Evolutionary conservation across 768 basidiomycete genomes (phyloP), one percentile per base, ranked within the genome.

Genomic region (Cubamyces lactineus): DNA sequence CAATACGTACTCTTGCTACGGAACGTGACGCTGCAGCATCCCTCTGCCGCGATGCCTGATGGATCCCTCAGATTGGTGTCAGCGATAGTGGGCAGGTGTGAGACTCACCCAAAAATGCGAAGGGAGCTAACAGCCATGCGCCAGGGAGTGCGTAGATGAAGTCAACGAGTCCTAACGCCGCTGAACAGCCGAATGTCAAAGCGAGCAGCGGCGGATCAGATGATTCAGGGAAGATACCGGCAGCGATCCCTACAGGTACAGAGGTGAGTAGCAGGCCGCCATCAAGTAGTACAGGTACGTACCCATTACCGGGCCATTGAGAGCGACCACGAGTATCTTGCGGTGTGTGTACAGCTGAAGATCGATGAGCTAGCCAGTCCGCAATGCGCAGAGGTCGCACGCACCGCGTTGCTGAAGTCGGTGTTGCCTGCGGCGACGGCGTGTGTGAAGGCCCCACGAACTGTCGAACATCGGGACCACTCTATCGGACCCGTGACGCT

Each of bases 221-320:
- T 6, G 34, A 34, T 34, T 4, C 9, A 34, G 34, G 34, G 1
- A 34, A 56, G 53, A 3, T 5, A 85, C 87, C 87, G 61, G 88
- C 86, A 43, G 86, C 82, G 49, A 89, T 89, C 17, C 87, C 87
- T 89, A 48, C 3, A 49, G 16, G 28, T 21, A 38, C 19, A 30
- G 30, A 45, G 5, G 30, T 66, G 46, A 63, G 61, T 56, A 7
- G 12, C 24, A 23, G 7, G n/a, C 21, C 17, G 34, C 21, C 45
- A n/a, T 3, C 43, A 42, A 39, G 24, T 16, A 38, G 30, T 28
- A 23, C n/a, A 28, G 12, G 5, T 46, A 56, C 78, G 17, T 71
- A 87, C 88, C 89, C 82, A 91, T 84, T 4, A 88, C 89, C 17
- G 89, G 89, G 0, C 89, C 89, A 63, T 91, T 89, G 19, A 91